Conservation (phyloP, 768 basidiomycete genomes). For the Pleurotus pulmonarius region DNA sequence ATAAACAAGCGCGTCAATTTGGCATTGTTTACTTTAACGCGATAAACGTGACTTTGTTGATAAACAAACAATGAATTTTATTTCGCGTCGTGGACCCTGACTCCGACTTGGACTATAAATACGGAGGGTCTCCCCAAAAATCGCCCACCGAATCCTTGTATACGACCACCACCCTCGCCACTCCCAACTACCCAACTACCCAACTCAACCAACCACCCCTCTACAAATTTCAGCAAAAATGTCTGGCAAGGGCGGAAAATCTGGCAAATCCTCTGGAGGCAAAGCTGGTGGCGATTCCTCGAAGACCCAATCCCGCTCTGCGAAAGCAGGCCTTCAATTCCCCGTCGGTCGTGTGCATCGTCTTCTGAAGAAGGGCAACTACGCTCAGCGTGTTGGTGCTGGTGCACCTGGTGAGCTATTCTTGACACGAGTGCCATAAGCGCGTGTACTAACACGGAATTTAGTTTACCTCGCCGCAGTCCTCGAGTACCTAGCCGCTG, state of each 20-base stretch:
- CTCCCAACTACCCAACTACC: slow-evolving; percentile 9
- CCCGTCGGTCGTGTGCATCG: slow-evolving; percentile 92
- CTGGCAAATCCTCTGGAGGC: slow-evolving; percentile 37
- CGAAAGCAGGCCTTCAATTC: slow-evolving; percentile 78
- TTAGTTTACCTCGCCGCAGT: slow-evolving; percentile 87
- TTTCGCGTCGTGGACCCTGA: not conserved
- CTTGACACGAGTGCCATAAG: too few species aligned
- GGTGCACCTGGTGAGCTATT: slow-evolving; percentile 69
- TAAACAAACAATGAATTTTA: slow-evolving; percentile 3
- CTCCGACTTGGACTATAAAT: slow-evolving; percentile 26
- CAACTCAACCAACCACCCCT: slow-evolving; percentile 2
- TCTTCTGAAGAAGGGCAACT: slow-evolving; percentile 85
- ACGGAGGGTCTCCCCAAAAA: slow-evolving; percentile 1
- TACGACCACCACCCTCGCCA: slow-evolving; percentile 9
- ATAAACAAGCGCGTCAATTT: slow-evolving; percentile 45
- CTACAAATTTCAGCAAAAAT: slow-evolving; percentile 14
- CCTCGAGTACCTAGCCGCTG: slow-evolving; percentile 88
- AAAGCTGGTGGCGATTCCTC: slow-evolving; percentile 40
- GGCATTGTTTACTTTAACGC: slow-evolving; percentile 36
- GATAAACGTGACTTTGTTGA: slow-evolving; percentile 37
- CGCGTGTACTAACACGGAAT: not conserved
- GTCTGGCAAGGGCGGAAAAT: slow-evolving; percentile 29
- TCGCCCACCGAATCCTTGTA: slow-evolving; percentile 6
- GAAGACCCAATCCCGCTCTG: slow-evolving; percentile 67
- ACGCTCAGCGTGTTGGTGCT: slow-evolving; percentile 83